Base-by-base conservation (phyloP, 2,329 filamentous ascomycete genomes). In the Paramyrothecium sp. region DNA sequence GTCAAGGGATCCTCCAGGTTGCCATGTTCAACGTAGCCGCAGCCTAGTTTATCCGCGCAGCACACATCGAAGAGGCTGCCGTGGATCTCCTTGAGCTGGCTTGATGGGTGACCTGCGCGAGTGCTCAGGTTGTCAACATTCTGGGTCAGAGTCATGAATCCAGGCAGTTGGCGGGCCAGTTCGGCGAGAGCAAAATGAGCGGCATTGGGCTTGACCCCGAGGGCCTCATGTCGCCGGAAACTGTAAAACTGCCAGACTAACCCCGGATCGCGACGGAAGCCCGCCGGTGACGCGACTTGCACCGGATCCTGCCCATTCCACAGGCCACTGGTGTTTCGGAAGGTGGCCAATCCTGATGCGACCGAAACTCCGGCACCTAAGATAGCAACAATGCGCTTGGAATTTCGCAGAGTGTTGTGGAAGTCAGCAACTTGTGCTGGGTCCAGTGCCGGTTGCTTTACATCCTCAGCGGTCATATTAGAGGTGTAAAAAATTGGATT, bases 211-310 rank as follows among this genome's bases (percentile, higher is more conserved):
- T 83, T 73, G 3, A 81, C 87, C 47, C 80, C 75, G 30, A 89
- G 73, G 0, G 88, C 84, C 81, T 86, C 87, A 63, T 88, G 86
- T 38, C 87, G 75, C 46, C 86, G 73, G 67, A 86, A 86, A 66
- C 75, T 82, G 74, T 89, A 89, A 69, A 89, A 89, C 62, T 89
- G 86, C 88, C 88, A 90, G n/a, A 89, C 86, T 3, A 89, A 74
- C 3, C 78, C 85, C 1, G 87, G 86, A 60, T 88, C 77, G 13
- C 68, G 68, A 17, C 75, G 68, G 65, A 89, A 90, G 2, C 86
- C 87, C 54, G 81, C 78, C 13, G 85, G 84, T 0, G 85, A 88
- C 3, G 87, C 87, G 7, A 89, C 73, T 21, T 75, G 74, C 7
- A 73, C 82, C 10, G 85, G 83, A 66, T 87, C 82, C 64, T 88